A percentile compares a stretch with the other conserved stretches of the same genome.
Evolutionary conservation across 306 rosid species (phyloP).

Genomic region (Geum urbanum): DNA sequence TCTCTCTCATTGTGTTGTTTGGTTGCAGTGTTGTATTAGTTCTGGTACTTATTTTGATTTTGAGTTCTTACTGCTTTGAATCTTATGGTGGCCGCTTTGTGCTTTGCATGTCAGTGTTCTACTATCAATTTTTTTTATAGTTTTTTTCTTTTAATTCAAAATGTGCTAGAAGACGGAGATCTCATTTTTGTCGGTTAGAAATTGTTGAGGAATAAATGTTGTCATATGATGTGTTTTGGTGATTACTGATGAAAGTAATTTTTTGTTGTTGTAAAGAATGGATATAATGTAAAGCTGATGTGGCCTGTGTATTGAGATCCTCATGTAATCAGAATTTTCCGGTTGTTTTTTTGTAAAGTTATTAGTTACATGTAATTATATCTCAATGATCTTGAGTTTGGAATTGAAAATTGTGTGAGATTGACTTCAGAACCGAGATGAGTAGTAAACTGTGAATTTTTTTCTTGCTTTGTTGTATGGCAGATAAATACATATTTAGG

Average conservation of each 20-base stretch:
- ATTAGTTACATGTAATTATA: not conserved
- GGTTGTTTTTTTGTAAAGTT: not conserved
- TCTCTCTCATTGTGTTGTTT: not conserved
- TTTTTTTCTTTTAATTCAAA: not conserved
- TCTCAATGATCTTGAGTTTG: not conserved
- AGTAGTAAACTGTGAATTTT: not conserved
- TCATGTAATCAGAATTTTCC: not conserved
- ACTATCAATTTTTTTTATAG: no score
- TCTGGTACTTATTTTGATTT: not conserved
- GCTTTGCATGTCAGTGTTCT: constrained; percentile 15
- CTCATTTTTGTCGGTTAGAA: not conserved
- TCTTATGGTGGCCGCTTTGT: not conserved
- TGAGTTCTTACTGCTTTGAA: not conserved
- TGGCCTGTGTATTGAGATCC: not conserved
- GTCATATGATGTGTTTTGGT: not conserved
- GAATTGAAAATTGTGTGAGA: not conserved
- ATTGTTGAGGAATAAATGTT: not conserved
- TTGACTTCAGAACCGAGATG: not conserved
- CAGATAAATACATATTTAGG: not conserved
- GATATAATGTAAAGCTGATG: no score
- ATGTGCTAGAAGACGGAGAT: not conserved
- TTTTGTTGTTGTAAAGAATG: no score
- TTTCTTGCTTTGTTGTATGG: not conserved
- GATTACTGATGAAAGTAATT: not conserved
- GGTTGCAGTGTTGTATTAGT: no score